Base-by-base conservation (phyloP, 257 asterid species). In the Primulina tabacum region DNA sequence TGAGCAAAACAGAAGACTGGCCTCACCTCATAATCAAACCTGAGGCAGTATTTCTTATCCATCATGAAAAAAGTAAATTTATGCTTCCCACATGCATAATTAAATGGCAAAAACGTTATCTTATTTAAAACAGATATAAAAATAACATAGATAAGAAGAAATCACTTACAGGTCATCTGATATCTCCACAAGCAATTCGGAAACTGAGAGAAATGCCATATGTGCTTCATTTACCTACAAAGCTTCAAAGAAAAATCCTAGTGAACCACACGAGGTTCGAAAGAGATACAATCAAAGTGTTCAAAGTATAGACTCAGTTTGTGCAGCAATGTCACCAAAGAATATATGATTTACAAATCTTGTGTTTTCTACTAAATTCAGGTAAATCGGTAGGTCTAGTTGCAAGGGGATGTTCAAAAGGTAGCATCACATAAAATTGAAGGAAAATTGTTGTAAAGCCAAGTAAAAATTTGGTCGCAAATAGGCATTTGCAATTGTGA, bases 1-100 rank as follows among this genome's bases (percentile, higher is more conserved):
- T 29, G 40, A 58, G 30, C 26, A 28, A 32, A 64, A 58, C 12
- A 47, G 21, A 24, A 60, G 65, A 40, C 74, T 59, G 32, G 72
- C 79, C 85, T 78, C 71, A 86, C 99, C 96, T 94, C 99, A 62
- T 94, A 91, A 75, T 91, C 99, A 77, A 89, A 94, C 83, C 99
- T 91, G 83, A 65, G 62, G 72, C 73, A 74, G 69, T 68, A 67
- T 40, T 70, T 52, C 55, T 62, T 70, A 79, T 73, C 81, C 77
- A 75, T 78, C 73, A 76, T 56, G 75, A 78, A 40, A 40, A 67
- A 68, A 73, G 75, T 68, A 35, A 58, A 47, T 24, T 72, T 67
- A 77, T 68, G 72, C 80, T 76, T 76, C 81, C 78, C 77, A 71
- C 83, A 76, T 79, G 80, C 82, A 80, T 47, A 60, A 75, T 18